Base-by-base conservation (phyloP, 768 basidiomycete genomes). In the Leccinellum luteum region DNA sequence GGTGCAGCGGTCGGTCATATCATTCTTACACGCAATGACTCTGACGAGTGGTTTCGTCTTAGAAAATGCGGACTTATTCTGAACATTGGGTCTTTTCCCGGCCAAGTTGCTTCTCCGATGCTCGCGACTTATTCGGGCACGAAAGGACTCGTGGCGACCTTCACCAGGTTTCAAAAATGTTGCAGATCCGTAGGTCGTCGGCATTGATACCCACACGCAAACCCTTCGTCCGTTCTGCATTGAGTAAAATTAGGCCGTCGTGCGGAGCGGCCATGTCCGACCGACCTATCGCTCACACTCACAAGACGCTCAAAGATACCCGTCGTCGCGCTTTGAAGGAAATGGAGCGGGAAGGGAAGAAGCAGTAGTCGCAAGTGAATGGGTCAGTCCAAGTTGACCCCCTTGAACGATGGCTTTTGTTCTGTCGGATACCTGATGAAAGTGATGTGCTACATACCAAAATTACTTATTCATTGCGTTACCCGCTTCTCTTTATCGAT, bases 91-190 rank as follows among this genome's bases (percentile, higher is more conserved):
- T 98, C 97, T 0, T 94, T 99, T 67, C 86, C 92, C 21, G 93
- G 93, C 6, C 76, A 86, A 17, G 80, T 95, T 51, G 89, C 95
- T 1, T 91, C 92, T 0, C 90, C 97, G 1, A 91, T 98, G 85
- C 82, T 99, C 53, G 90, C 96, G 0, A 88, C 93, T 14, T 99
- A 98, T 73, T 89, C 94, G 9, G 95, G 87, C 43, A 87, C 89
- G 49, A 99, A 99, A 72, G 89, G 89, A 0, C 98, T 96, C 82
- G 75, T 98, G 44, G 74, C 86, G 9, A 89, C 90, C 0, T 98
- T 92, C 75, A 84, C 88, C 63, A 95, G 93, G 89, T 90, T 9
- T 94, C 95, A 14, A 91, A 93, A 67, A 87, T 99, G 75, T 94
- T 92, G 44, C 97, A 94, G 73, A 95, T 98, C 66, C 85, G 92